Base-by-base conservation (phyloP, 2,329 filamentous ascomycete species). In the Colletotrichum ledebouriae region DNA sequence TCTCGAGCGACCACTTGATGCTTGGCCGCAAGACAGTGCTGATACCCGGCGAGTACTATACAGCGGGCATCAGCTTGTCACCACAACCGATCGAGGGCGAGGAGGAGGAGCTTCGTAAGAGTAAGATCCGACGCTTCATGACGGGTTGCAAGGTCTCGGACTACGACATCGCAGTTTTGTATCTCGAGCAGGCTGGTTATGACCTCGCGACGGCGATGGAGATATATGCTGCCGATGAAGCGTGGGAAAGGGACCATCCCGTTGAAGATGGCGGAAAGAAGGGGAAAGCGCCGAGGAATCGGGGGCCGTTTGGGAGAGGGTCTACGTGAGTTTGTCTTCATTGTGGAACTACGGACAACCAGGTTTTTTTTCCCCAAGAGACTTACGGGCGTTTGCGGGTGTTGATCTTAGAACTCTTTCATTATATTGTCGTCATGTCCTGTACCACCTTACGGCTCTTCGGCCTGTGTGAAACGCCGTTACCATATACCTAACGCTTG, bases 61-160 rank as follows among this genome's bases (percentile, higher is more conserved):
- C 87, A 72, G 89, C 85, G 4, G 89, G 88, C 3, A 82, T 90
- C 6, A 91, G 88, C 72, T 80, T 94, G 25, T 92, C 89, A 52
- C 91, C 92, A 1, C 82, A 86, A 33, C 92, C 92, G 0, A 73
- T 92, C n/a, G 91, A 92, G 61, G 89, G 90, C 55, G 92, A 93
- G 75, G 90, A 92, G 52, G 92, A 94, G 74, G 90, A 92, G 78
- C 82, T 86, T 57, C 85, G 89, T 70, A 94, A 93, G 79, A 84
- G 82, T 17, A 90, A 90, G 75, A 85, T 95, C 39, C 84, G 93
- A 47, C 87, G 91, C 70, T 95, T 91, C 83, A 94, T 94, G 92
- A 89, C 93, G 2, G 84, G 85, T 1, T 93, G 90, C 79, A 95
- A 95, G 76, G 90, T 93, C 33, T 82, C 87, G 25, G 91, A 94